Percentiles rank a stretch among this genome's conserved stretches.
Evolutionary conservation across 768 basidiomycete species (phyloP).

Genomic region (Lentinus tigrinus): DNA sequence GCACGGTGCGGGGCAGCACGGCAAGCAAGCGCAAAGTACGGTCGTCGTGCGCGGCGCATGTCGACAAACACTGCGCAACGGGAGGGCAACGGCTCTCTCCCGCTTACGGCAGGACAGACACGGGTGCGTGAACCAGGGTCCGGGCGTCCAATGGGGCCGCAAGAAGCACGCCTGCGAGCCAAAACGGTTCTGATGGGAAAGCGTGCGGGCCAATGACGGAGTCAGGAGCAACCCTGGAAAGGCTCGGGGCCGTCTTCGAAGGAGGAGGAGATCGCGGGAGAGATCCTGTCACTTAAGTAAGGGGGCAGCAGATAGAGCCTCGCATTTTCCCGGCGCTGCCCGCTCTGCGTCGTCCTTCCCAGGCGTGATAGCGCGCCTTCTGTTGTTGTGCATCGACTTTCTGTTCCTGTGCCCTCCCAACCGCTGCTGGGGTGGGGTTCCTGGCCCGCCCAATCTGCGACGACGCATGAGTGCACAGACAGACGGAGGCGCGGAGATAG

Average conservation of each 20-base stretch:
- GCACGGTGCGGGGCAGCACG: neutral
- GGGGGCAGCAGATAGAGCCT: neutral
- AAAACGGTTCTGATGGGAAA: neutral
- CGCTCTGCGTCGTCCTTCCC: neutral
- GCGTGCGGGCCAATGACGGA: neutral
- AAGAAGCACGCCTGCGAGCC: neutral
- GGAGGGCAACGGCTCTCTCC: neutral
- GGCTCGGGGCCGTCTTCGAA: constrained; percentile 3
- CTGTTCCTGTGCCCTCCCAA: neutral
- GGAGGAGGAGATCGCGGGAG: constrained; percentile 2
- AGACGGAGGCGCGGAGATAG: neutral
- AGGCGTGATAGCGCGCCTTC: neutral
- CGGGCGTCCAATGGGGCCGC: neutral
- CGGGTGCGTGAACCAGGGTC: neutral
- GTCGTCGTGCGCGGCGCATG: neutral
- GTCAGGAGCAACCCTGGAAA: neutral
- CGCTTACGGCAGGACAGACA: constrained; percentile 6
- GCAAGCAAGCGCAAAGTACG: neutral
- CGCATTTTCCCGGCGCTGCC: neutral
- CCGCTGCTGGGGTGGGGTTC: neutral
- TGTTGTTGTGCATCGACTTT: neutral
- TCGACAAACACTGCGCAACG: neutral
- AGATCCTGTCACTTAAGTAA: constrained; percentile 1
- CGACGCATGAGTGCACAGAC: neutral
- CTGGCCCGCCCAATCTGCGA: neutral